These are phyloP conservation scores for Fusarium dimerum DNA, from an alignment of 2,329 filamentous ascomycete species.

Conservation along the genomic window DNA sequence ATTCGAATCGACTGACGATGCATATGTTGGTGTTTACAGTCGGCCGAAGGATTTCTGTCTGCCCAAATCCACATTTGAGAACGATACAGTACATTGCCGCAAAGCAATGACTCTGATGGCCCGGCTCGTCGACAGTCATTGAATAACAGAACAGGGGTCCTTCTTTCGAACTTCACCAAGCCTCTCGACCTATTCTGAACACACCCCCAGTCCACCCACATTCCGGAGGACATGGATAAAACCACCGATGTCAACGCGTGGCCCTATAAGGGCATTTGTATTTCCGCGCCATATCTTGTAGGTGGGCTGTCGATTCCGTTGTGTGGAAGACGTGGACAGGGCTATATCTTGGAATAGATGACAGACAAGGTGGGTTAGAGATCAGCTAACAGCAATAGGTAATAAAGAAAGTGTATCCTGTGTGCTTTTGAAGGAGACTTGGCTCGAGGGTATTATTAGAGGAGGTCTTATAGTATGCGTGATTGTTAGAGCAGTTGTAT, in stretches of 20 bases:
- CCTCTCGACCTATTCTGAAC: background rate
- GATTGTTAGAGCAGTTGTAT: too few relatives aligned
- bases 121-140: background rate
- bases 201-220: background rate
- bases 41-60: too few relatives aligned
- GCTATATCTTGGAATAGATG: background rate
- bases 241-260: background rate
- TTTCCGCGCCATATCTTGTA: background rate
- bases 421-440: too few relatives aligned
- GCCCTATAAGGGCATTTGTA: background rate
- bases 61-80: too few relatives aligned
- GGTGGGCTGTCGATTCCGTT: background rate
- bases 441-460: too few relatives aligned
- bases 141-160: background rate
- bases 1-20: background rate
- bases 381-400: too few relatives aligned
- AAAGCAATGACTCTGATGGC: too few relatives aligned
- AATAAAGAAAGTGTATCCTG: too few relatives aligned
- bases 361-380: too few relatives aligned
- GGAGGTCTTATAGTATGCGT: too few relatives aligned
- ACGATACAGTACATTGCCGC: too few relatives aligned
- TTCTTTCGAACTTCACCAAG: background rate
- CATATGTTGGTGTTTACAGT: too few relatives aligned
- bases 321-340: slow-evolving; percentile 3
- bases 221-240: background rate